A percentile compares a stretch with the other conserved stretches of the same genome.
phyloP scores from a whole-genome alignment of 1,284 basidiomycete species.

The Ustilago shanxiensis region DNA sequence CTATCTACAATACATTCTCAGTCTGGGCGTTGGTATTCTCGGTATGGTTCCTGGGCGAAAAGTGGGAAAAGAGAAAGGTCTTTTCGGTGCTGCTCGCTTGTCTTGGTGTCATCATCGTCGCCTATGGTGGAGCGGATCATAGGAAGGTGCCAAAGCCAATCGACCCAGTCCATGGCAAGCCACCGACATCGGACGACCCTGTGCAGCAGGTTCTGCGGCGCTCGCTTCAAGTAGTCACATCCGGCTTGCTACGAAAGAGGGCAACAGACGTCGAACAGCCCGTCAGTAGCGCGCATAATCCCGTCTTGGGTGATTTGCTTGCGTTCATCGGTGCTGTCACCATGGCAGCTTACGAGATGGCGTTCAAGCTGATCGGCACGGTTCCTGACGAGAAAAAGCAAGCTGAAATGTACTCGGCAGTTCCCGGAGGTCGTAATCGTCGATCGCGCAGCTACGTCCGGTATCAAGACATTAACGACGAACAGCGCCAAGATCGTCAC shows the following conservation, averaged over 20 bases:
- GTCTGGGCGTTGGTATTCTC: conserved; percentile 69
- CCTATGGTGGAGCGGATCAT: conserved; percentile 65
- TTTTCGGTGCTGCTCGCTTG: conserved; percentile 63
- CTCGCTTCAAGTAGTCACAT: background rate
- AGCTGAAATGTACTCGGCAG: conserved; percentile 47
- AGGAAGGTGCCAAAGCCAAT: conserved; percentile 47
- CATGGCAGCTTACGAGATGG: conserved; percentile 68
- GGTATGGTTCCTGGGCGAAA: conserved; percentile 66
- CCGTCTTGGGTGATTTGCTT: conserved; percentile 60
- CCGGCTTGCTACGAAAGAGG: conserved; percentile 6
- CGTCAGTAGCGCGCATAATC: conserved; percentile 43
- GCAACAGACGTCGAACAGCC: conserved; percentile 8
- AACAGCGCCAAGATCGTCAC: conserved; percentile 1
- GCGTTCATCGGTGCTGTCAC: conserved; percentile 66
- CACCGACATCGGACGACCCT: conserved; percentile 20
- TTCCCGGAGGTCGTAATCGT: conserved; percentile 33
- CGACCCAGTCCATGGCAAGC: conserved; percentile 56
- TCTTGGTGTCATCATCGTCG: conserved; percentile 63
- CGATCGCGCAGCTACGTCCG: conserved; percentile 49
- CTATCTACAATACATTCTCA: conserved; percentile 69
- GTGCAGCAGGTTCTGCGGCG: conserved; percentile 19
- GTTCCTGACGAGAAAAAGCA: conserved; percentile 60
- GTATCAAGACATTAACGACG: conserved; percentile 16
- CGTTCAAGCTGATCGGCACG: conserved; percentile 66
- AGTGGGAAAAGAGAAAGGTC: conserved; percentile 64